Evolutionary conservation across 441 rosid genomes (phyloP), one percentile per base, ranked within the genome.

Genomic region (Euphorbia celastroides): DNA sequence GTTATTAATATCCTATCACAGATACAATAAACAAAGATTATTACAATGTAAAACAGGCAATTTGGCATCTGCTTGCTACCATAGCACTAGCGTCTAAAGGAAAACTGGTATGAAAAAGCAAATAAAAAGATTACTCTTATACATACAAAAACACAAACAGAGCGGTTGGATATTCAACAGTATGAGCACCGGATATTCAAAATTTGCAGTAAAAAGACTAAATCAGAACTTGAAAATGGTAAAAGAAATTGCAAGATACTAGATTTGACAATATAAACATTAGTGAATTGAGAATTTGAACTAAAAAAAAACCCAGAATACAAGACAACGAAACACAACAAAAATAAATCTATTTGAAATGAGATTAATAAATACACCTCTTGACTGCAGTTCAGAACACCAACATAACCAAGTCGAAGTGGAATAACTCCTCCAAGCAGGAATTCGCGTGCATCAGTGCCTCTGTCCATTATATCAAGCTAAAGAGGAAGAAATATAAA

Each of bases 381-480:
- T 65, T 85, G 90, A 62, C 90, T 54, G 70, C 90, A 87, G 72
- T 88, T 88, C 28, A 85, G 88, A 7, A 88, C 85, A 50, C 90
- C 93, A 41, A 85, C 75, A 70, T 83, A 88, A 65, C 93, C 93
- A 36, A 84, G 89, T 28, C 75, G 75, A 14, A 88, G 81, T 23
- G 90, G 89, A 68, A 85, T 67, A 62, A 85, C 83, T 79, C 65
- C 82, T 52, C 90, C 93, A 70, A 85, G 86, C 54, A 88, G 80
- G 51, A 82, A 74, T 55, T 81, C 82, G 51, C 85, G 70, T 51
- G 85, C 93, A 77, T 83, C 67, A 16, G 88, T 85, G 46, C 90
- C 90, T 72, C 80, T 82, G 75, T 88, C 93, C 90, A 85, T 88
- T 60, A 88, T 88, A 82, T 88, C 93, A 75, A 87, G 78, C 93